A percentile compares a stretch with the other conserved stretches of the same genome.
These are phyloP conservation scores for Papiliotrema flavescens DNA, from an alignment of 1,284 basidiomycete genomes.

Conservation along the genomic window DNA sequence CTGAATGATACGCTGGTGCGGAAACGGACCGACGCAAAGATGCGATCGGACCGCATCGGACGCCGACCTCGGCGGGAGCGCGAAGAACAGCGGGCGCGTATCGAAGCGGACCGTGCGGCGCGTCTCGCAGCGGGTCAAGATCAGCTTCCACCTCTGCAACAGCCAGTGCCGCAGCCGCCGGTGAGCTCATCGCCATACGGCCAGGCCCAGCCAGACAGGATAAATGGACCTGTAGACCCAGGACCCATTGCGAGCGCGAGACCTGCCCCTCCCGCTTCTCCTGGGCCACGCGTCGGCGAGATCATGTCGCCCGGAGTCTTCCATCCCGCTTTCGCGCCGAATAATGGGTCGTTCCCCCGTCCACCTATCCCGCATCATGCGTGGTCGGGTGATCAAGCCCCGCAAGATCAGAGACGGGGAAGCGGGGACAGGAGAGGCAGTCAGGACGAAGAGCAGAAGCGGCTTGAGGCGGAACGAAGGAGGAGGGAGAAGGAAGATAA, in stretches of 20 bases:
- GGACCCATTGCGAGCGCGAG: not conserved
- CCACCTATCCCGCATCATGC: constrained; percentile 10
- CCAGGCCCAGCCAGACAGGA: not conserved
- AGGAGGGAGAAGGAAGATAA: constrained; percentile 43
- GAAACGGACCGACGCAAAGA: constrained; percentile 74
- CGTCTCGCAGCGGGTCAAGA: not conserved
- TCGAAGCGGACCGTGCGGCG: constrained; percentile 10
- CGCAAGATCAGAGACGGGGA: not conserved
- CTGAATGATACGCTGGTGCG: constrained; percentile 76
- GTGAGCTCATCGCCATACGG: not conserved
- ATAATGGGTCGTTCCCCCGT: not conserved
- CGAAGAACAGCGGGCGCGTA: constrained; percentile 1
- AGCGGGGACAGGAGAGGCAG: not conserved
- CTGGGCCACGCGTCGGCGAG: constrained; percentile 3
- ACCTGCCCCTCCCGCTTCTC: not conserved
- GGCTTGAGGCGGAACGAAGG: not conserved
- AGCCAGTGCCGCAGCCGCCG: no score
- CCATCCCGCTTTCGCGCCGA: not conserved
- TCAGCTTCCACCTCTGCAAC: not conserved
- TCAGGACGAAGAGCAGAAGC: not conserved
- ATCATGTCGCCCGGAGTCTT: constrained; percentile 6
- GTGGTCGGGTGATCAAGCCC: not conserved
- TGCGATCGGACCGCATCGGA: constrained; percentile 57
- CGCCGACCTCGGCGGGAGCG: constrained; percentile 11
- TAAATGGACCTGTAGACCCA: not conserved